Evolutionary conservation across 1,284 basidiomycete species (phyloP), one percentile per base, ranked within the genome.

Genomic region (Farysia itapuensis): DNA sequence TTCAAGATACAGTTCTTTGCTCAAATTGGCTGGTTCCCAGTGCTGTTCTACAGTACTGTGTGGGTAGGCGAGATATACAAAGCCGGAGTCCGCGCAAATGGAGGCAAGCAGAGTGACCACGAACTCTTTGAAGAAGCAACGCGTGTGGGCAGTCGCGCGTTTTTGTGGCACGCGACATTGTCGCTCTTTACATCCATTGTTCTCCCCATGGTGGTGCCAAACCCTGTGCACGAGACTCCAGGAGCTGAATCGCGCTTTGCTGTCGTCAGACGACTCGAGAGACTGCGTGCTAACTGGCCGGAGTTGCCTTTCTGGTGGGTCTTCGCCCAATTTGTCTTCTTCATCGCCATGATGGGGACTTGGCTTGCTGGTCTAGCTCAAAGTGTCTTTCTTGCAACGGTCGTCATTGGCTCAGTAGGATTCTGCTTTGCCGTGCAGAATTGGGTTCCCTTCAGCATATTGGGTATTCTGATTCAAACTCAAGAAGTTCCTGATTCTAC

Each of bases 111-210:
- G 37, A 52, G 30, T 35, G 52, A 52, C 21, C 56, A 64, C 19
- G 43, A 50, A n/a, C 39, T 67, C 18, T 60, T 54, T 20, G 67
- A 70, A 9, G 84, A 88, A 67, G 86, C 87, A 1, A 89, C 87
- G 0, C 84, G 91, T 4, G 81, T 88, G 2, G 93, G 91, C 15
- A 86, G 90, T 1, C 83, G 86, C 15, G 89, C 92, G 0, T 80
- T 95, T 39, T 86, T 95, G 72, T 85, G 83, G 67, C 86, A 86
- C 35, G 82, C 90, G 0, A 38, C 90, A 11, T 78, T 93, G 9
- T 82, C 86, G 3, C 81, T 96, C 11, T 59, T 80, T 8, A 80
- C 84, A 11, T 91, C 88, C 43, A 75, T 90, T 37, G 63, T 86
- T 19, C 77, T 91, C 11, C 93, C 93, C 0, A 81, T 84, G 35